A percentile compares a stretch with the other conserved stretches of the same genome.
phyloP scores from a whole-genome alignment of 2,329 filamentous ascomycete species.

The Septoria linicola region DNA sequence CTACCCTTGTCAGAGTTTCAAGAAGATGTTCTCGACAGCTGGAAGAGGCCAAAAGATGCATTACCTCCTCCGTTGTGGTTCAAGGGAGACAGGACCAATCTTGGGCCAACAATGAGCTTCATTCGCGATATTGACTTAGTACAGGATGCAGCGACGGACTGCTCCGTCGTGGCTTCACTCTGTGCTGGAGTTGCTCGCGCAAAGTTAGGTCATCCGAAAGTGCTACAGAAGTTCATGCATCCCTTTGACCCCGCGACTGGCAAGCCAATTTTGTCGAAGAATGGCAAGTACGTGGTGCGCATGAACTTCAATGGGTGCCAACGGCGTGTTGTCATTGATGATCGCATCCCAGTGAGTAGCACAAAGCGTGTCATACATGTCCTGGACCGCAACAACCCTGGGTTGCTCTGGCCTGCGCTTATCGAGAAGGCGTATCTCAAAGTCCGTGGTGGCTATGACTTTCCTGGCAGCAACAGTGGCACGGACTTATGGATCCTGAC shows the following conservation, averaged over 20 bases:
- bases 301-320: slow-evolving; percentile 95
- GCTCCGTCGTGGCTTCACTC: slow-evolving; percentile 92
- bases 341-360: slow-evolving; percentile 76
- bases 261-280: slow-evolving; percentile 65
- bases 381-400: slow-evolving; percentile 76
- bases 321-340: slow-evolving; percentile 83
- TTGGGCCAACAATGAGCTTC: slow-evolving; percentile 57
- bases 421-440: slow-evolving; percentile 97
- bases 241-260: slow-evolving; percentile 65
- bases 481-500: slow-evolving; percentile 91
- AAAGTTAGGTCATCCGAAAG: slow-evolving; percentile 67
- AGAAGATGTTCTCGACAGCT: slow-evolving; percentile 72
- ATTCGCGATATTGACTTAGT: slow-evolving; percentile 72
- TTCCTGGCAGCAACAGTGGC: slow-evolving; percentile 94
- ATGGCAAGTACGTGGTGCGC: slow-evolving; percentile 87
- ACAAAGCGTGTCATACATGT: slow-evolving; percentile 79
- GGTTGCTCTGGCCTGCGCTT: slow-evolving; percentile 85
- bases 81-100: slow-evolving; percentile 31
- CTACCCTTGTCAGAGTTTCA: slow-evolving; percentile 75
- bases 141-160: slow-evolving; percentile 93
- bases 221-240: slow-evolving; percentile 70
- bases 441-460: slow-evolving; percentile 92
- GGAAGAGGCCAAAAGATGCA: slow-evolving; percentile 74
- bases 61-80: slow-evolving; percentile 50
- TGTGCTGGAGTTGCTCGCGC: slow-evolving; percentile 75